Base-by-base conservation (phyloP, 108 stramenopile species). In the Bacterosira constricta region DNA sequence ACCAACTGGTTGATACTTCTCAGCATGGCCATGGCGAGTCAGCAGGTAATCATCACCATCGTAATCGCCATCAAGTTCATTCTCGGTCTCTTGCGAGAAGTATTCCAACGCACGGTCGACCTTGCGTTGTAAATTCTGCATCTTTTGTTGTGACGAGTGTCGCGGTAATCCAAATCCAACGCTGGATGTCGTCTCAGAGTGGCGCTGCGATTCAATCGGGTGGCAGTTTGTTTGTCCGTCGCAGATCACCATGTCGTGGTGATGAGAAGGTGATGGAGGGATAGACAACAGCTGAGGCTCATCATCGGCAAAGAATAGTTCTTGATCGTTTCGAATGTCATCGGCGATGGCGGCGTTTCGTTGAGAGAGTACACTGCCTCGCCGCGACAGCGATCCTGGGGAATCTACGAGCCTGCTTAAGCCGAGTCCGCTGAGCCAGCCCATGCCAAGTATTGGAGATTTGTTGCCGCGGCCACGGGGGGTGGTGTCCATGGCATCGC, bases 31-130 rank as follows among this genome's bases (percentile, higher is more conserved):
- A 25, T 65, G 41, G 29, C 41, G 21, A 39, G 46, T 50, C 12
- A 31, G 32, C 39, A 71, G 30, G 15, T 64, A 65, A 34, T 79
- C 77, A 31, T 79, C 69, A 6, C 53, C 74, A 37, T 75, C 74
- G 63, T 34, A 51, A 29, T 79, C 63, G n/a, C n/a, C n/a, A 18
- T 56, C 64, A 11, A 38, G 51, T 8, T 44, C 51, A 29, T 68
- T 42, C 29, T 46, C 63, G 0, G 66, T 52, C 38, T 68, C 66
- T n/a, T 47, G 66, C n/a, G 68, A 53, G 46, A 79, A 79, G 21
- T 53, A 63, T 45, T 79, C 77, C 12, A 79, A 32, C 11, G 77
- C 77, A 35, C 47, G 13, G 37, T 79, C 77, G 25, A 79, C 69
- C 39, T 79, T 63, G 32, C 65, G 45, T 61, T 79, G 77, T 11